phyloP scores from a whole-genome alignment of 306 rosid genomes.

The Lathyrus aphaca region DNA sequence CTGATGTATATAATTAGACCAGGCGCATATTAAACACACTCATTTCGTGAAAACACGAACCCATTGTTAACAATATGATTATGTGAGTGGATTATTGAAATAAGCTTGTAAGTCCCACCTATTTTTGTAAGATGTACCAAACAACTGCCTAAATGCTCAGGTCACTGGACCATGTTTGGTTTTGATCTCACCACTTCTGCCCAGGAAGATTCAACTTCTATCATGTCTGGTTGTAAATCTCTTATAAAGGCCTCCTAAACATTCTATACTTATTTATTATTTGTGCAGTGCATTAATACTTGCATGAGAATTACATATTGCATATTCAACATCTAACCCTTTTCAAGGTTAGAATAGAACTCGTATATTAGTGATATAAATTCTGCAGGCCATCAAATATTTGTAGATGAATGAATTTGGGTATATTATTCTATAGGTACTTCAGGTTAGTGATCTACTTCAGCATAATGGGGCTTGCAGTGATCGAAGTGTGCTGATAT shows the following conservation, averaged over 20 bases:
- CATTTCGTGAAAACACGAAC: neutral
- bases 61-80: neutral
- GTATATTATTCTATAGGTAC: slow-evolving; percentile 57
- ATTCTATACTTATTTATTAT: neutral
- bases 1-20: neutral
- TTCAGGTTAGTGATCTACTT: slow-evolving; percentile 89
- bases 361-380: neutral
- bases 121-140: neutral
- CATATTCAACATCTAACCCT: neutral
- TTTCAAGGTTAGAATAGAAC: neutral
- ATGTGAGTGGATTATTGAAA: neutral
- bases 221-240: neutral
- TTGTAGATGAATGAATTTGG: slow-evolving; percentile 2
- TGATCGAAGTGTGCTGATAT: slow-evolving; percentile 81
- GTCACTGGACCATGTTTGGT: neutral
- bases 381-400: neutral
- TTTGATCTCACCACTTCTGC: neutral
- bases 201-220: neutral
- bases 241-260: neutral
- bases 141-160: neutral
- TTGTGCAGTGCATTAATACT: neutral
- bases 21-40: neutral
- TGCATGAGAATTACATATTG: neutral
- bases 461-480: slow-evolving; percentile 72
- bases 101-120: neutral